Conservation (phyloP, 2,329 filamentous ascomycete species). For the Paramyrothecium roridum region DNA sequence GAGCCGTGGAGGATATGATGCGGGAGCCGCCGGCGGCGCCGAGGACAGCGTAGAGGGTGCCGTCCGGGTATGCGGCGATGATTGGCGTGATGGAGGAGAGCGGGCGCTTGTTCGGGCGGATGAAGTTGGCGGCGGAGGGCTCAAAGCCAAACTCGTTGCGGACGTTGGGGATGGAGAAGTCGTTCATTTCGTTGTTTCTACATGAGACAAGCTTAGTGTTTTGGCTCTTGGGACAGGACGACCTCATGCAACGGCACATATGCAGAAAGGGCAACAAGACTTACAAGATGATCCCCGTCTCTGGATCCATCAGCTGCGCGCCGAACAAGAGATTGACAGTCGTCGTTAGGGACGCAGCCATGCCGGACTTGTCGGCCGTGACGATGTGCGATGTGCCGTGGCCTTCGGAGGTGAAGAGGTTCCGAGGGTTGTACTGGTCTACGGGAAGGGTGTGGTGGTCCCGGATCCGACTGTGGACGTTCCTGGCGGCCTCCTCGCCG, state of each 20-base stretch:
- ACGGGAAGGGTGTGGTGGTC: constrained; percentile 71
- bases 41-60: constrained; percentile 63
- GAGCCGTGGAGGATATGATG: constrained; percentile 78
- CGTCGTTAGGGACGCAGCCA: constrained; percentile 79
- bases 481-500: constrained; percentile 51
- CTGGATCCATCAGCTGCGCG: constrained; percentile 71
- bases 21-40: constrained; percentile 79
- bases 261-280: constrained; percentile 11
- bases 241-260: too few species aligned
- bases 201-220: neutral
- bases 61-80: constrained; percentile 64
- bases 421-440: constrained; percentile 68
- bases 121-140: constrained; percentile 76
- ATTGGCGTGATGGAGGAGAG: constrained; percentile 79
- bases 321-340: constrained; percentile 89
- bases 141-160: constrained; percentile 83
- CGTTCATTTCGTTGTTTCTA: constrained; percentile 65
- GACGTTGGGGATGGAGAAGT: constrained; percentile 80
- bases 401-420: constrained; percentile 64
- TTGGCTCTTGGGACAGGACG: neutral
- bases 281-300: constrained; percentile 75
- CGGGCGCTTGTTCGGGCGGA: constrained; percentile 76
- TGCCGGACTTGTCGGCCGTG: constrained; percentile 66
- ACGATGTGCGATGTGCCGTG: constrained; percentile 74
- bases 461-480: constrained; percentile 64